Evolutionary conservation across 306 rosid species (phyloP), one percentile per base, ranked within the genome.

Genomic region (Acacia crassicarpa): DNA sequence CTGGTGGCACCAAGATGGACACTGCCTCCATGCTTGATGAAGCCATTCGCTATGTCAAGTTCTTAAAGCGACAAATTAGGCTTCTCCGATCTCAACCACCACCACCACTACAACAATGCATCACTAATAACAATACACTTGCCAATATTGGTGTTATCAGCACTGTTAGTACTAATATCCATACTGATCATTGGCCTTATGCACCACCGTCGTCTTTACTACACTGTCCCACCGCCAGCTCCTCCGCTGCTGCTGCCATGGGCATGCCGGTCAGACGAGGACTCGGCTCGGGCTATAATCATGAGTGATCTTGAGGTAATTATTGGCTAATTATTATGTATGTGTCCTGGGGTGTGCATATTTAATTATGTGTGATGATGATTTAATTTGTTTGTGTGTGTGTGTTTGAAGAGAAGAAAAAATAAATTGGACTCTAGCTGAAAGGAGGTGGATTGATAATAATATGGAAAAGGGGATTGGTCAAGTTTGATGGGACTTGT

Each of bases 1-100:
- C 99, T 3, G 98, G 99, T 0, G 99, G 99, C 15, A 91, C 99
- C 5, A 93, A 93, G 79, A 89, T 95, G 97, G 98, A 95, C 91
- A 95, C 98, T 0, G 98, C 99, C 65, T 90, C 99, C 48, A 95
- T 95, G 99, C 81, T 95, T 0, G 98, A 95, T 51, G 99, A 95
- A 88, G 99, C 99, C 74, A 89, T 93, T 76, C 89, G 92, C 61
- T 95, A 95, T 75, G 95, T 93, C 58, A 95, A 95, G 88, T 95
- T 95, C 91, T 85, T 95, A 79, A 95, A 92, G 87, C 84, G 88
- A 35, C 99, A 95, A 86, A 90, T 95, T 78, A 93, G 89, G 75
- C 69, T 93, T 62, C 91, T 93, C 35, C 95, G 89, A 85, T 83
- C 91, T 70, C 89, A 14, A 25, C 72, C 70, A 66, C 30, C 67